Evolutionary conservation across 2,329 filamentous ascomycete species (phyloP).

Genomic region (Meredithiella fracta): DNA sequence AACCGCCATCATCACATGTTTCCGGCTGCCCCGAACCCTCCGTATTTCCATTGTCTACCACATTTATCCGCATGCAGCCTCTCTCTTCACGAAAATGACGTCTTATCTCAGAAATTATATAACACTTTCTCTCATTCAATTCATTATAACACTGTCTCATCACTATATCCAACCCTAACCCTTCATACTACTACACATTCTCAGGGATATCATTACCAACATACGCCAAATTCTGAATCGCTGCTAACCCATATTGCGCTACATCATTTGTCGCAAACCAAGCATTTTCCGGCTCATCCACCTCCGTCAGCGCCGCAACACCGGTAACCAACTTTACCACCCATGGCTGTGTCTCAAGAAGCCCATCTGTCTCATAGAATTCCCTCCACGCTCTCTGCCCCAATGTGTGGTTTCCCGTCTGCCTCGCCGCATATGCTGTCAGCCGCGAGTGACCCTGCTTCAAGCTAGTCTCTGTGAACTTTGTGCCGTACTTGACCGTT

Average conservation of each 20-base stretch:
- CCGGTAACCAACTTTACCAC: slow-evolving; percentile 25
- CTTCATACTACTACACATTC: neutral
- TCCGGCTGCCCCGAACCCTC: too few relatives aligned
- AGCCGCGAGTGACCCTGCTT: slow-evolving; percentile 42
- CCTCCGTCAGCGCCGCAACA: slow-evolving; percentile 27
- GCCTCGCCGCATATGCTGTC: slow-evolving; percentile 34
- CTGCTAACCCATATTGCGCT: slow-evolving; percentile 39
- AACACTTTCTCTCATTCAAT: neutral
- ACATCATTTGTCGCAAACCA: slow-evolving; percentile 43
- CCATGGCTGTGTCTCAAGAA: slow-evolving; percentile 24
- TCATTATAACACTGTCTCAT: neutral
- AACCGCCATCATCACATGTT: too few relatives aligned
- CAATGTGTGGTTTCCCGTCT: slow-evolving; percentile 29
- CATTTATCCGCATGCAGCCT: too few relatives aligned
- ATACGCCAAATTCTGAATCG: slow-evolving; percentile 37
- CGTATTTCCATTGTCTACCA: too few relatives aligned
- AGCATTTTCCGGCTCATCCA: slow-evolving; percentile 38
- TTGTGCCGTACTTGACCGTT: slow-evolving; percentile 32
- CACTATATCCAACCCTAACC: neutral
- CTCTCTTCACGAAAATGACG: too few relatives aligned
- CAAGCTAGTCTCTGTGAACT: slow-evolving; percentile 31
- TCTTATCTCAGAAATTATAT: neutral
- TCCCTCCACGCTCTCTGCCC: slow-evolving; percentile 37
- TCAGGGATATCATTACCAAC: slow-evolving; percentile 16
- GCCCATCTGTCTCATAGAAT: slow-evolving; percentile 33